Evolutionary conservation across 2,329 filamentous ascomycete genomes (phyloP), one percentile per base, ranked within the genome.

Genomic region (Aureobasidium lini): DNA sequence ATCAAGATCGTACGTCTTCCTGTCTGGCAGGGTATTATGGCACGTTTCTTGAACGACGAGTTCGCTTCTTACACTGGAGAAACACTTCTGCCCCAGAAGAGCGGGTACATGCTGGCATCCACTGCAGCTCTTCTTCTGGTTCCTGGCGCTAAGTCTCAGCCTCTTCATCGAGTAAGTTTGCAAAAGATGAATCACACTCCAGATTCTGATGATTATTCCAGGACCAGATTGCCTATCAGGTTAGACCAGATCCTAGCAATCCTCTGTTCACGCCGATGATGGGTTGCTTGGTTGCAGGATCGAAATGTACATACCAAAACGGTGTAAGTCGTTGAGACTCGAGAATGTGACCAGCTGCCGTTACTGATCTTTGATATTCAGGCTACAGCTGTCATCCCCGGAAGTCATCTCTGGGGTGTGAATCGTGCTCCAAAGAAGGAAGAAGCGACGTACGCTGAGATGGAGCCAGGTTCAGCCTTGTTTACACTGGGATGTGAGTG

Each of bases 51-150:
- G 28, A 53, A 53, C 28, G 49, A 53, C 8, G 49, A 53, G 16
- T 53, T 53, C n/a, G 37, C 49, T 32, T 53, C 49, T 6, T 53
- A 42, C n/a, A 53, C 49, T 13, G 49, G 49, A 16, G 23, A 53
- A 9, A 53, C 36, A 18, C 49, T 32, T 7, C 18, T 53, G 3
- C 37, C 49, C 9, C 49, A 53, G 28, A 53, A 43, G 37, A 53
- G 49, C 18, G 49, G 49, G 3, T 53, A 53, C 18, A 53, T 53
- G 49, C 37, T 53, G 15, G 49, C 49, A 1, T 53, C 49, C 4
- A 53, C 49, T 32, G 49, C 49, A 53, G 49, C 49, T 11, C 6
- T 53, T 6, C 28, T 37, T 15, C 28, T 53, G 8, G 37, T 43
- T 15, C 49, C 49, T 13, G 49, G 49, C 6, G 7, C 37, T 18